Percentiles rank a stretch among this genome's conserved stretches.
phyloP scores from a whole-genome alignment of 352 stramenopile genomes.

The Thraustochytrium striatum region DNA sequence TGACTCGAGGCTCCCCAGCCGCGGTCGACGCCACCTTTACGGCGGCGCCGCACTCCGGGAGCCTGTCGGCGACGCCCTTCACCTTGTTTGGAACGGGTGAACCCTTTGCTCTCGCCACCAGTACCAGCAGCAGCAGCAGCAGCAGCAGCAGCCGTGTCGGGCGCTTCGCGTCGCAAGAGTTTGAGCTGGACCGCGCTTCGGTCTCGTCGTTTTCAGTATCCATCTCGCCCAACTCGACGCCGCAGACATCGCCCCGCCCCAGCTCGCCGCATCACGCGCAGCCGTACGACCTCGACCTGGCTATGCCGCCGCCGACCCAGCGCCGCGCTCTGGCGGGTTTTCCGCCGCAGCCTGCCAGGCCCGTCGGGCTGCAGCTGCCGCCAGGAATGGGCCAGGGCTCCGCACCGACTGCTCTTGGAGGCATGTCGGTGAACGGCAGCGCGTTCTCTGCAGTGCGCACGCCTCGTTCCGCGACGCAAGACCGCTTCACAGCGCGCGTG shows the following conservation, averaged over 20 bases:
- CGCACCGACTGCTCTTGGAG: background rate
- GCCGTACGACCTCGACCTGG: background rate
- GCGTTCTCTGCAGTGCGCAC: no score
- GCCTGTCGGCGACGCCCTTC: background rate
- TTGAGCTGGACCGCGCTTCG: background rate
- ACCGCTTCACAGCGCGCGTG: background rate
- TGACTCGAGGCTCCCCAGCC: background rate
- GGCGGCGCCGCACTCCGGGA: background rate
- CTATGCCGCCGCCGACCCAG: background rate
- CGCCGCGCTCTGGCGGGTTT: background rate
- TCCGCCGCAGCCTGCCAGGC: background rate
- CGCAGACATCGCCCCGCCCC: constrained; percentile 4
- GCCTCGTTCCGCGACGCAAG: no score
- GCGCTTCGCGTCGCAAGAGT: background rate
- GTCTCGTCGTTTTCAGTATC: constrained; percentile 21
- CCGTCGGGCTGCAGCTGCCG: background rate
- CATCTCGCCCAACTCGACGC: constrained; percentile 10
- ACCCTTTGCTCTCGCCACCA: background rate
- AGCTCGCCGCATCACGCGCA: background rate
- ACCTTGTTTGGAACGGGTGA: background rate
- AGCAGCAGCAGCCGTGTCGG: background rate
- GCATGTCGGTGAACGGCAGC: no score
- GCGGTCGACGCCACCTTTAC: background rate
- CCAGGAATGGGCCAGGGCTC: background rate
- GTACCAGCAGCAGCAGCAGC: background rate